Base-by-base conservation (phyloP, 1,284 basidiomycete species). In the Golubevia pallescens region DNA sequence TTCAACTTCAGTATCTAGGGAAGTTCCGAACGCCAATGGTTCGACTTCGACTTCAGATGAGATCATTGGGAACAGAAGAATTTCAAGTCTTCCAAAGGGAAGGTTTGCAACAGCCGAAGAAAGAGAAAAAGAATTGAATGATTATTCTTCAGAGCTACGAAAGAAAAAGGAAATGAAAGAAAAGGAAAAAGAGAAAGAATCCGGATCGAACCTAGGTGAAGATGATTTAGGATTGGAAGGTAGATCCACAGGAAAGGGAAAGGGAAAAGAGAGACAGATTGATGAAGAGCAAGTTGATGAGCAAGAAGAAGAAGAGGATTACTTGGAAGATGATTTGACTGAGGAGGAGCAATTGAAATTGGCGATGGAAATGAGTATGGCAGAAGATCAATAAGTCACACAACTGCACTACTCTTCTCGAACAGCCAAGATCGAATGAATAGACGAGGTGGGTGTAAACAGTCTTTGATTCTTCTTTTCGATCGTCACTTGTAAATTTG, bases 331-430 rank as follows among this genome's bases (percentile, higher is more conserved):
- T 5, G 24, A 28, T 6, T 7, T 21, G 16, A 62, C 62, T 1
- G 79, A 81, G 42, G 68, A 80, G 51, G 71, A 78, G 59, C 75
- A 80, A 54, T 53, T 80, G 6, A 63, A 63, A 1, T 60, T 81
- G 5, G 79, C 79, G 8, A 63, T 80, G 61, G 67, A 74, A 61
- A 53, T 81, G 8, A 70, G 69, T 8, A 65, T 66, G 63, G 56
- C 19, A 5, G 57, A 59, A 59, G 57, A 28, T n/a, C 28, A 23
- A 14, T 28, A 59, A 56, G 24, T 19, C 4, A 55, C 57, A 24
- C 51, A 16, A 23, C 20, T 19, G 16, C 14, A 24, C 23, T 34
- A n/a, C 28, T 63, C 51, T 42, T 6, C 56, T 48, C 32, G 34
- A 20, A 60, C 48, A 57, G 52, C 19, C 6, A 20, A 6, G 59